Evolutionary conservation across 192 early-diverging fungal species (phyloP), one percentile per base, ranked within the genome.

Genomic region (Backusella tuberculispora): DNA sequence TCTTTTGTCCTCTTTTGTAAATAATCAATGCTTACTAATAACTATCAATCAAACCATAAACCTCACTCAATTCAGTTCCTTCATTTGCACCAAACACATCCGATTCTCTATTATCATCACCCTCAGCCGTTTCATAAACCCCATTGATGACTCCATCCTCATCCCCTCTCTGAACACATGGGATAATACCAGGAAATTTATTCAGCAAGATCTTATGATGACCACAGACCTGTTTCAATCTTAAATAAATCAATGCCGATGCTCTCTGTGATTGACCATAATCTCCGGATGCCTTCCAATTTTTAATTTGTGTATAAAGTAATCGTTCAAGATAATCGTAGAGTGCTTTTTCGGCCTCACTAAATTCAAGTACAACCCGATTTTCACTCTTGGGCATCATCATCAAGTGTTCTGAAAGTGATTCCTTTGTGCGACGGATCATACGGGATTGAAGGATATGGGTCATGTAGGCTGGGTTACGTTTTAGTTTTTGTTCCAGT

Each of bases 251-350:
- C 13, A 72, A 38, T 8, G 64, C 29, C 6, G 76, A 47, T 6
- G 60, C 42, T 6, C 38, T 66, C 4, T n/a, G 17, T 2, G 26
- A 13, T n/a, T 26, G 15, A 0, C 64, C 50, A 34, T 41, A 42
- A 41, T 48, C 6, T 17, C 46, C 45, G 0, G 15, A 24, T 13
- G 14, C 4, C 7, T 45, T 65, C 19, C 21, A 41, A 5, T 3
- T n/a, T 21, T 21, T 48, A 7, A 71, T 47, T 50, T 77, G 53
- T 17, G 37, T 17, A 42, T 77, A 77, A 4, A 71, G 19, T 29
- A 65, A 41, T 13, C 17, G 43, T 47, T 77, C 76, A 15, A 77
- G 41, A 44, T 77, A 77, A 41, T 77, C 76, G 44, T 77, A 77
- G 8, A 77, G 42, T 34, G 76, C 76, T 13, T 69, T 44, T 77